Evolutionary conservation across 2,329 filamentous ascomycete species (phyloP).

Genomic region (Chaetomium sp.): DNA sequence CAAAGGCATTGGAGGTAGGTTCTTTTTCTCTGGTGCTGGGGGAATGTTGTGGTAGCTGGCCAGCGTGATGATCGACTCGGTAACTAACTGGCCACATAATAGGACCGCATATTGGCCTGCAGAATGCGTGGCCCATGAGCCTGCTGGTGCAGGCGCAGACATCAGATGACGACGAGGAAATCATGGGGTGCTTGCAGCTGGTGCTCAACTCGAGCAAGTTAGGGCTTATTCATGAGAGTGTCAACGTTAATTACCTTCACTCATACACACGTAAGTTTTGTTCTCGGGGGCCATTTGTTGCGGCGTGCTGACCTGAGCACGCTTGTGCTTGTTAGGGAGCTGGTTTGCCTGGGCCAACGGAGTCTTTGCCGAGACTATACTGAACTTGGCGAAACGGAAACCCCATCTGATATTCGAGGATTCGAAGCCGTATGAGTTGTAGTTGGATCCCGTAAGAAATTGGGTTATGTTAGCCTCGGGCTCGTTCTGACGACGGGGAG

Average conservation of each 20-base stretch:
- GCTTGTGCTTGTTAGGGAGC: slow-evolving; percentile 52
- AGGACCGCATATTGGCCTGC: slow-evolving; percentile 74
- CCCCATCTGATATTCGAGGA: slow-evolving; percentile 57
- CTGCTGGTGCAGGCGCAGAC: slow-evolving; percentile 90
- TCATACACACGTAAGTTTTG: slow-evolving; percentile 70
- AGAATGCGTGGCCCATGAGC: slow-evolving; percentile 96
- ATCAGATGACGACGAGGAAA: slow-evolving; percentile 79
- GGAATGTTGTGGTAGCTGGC: background rate
- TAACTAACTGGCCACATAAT: background rate
- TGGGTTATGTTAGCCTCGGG: background rate
- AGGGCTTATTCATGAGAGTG: slow-evolving; percentile 88
- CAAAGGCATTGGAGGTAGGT: slow-evolving; percentile 79
- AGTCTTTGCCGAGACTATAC: slow-evolving; percentile 88
- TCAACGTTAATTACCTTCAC: slow-evolving; percentile 70
- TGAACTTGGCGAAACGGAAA: slow-evolving; percentile 86
- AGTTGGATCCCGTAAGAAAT: background rate
- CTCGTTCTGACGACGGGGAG: background rate
- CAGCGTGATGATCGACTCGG: background rate
- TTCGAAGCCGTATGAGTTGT: slow-evolving; percentile 34
- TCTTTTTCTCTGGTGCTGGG: slow-evolving; percentile 34
- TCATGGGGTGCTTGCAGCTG: slow-evolving; percentile 67
- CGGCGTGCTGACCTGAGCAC: slow-evolving; percentile 18
- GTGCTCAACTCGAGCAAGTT: slow-evolving; percentile 76
- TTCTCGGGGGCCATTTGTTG: background rate
- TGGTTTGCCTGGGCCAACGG: slow-evolving; percentile 99